These are phyloP conservation scores for Saccharomyces mikatae DNA, from an alignment of 805 yeast species.

Conservation along the genomic window DNA sequence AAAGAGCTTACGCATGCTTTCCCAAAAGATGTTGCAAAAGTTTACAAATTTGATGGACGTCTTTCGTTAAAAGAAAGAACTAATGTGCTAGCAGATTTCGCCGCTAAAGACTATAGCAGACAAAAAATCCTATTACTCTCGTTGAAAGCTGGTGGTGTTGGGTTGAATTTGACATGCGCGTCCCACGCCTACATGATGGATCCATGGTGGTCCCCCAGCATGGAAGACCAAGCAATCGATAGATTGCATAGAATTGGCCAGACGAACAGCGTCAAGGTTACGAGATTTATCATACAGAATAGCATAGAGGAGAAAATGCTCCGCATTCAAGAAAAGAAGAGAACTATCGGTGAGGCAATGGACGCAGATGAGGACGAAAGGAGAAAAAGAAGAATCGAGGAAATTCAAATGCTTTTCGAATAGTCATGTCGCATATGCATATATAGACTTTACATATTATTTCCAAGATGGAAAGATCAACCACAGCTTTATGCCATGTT, in stretches of 20 bases:
- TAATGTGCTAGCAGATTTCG: slow-evolving; percentile 50
- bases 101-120: slow-evolving; percentile 21
- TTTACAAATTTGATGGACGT: slow-evolving; percentile 78
- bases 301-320: slow-evolving; percentile 87
- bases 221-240: slow-evolving; percentile 87
- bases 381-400: slow-evolving; percentile 61
- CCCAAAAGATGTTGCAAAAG: slow-evolving; percentile 19
- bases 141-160: slow-evolving; percentile 91
- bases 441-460: background rate
- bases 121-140: slow-evolving; percentile 57
- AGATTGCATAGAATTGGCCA: slow-evolving; percentile 90
- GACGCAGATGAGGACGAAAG: slow-evolving; percentile 71
- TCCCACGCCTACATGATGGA: slow-evolving; percentile 85
- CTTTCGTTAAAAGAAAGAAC: slow-evolving; percentile 59
- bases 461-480: background rate
- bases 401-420: slow-evolving; percentile 59
- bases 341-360: slow-evolving; percentile 71
- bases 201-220: slow-evolving; percentile 95
- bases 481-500: background rate
- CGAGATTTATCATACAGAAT: slow-evolving; percentile 71
- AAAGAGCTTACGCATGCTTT: slow-evolving; percentile 49
- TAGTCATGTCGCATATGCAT: slow-evolving; percentile 2
- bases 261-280: slow-evolving; percentile 57
- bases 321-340: slow-evolving; percentile 75
- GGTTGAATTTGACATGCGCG: slow-evolving; percentile 78